Percentiles rank a stretch among this genome's conserved stretches.
Evolutionary conservation across 2,329 filamentous ascomycete genomes (phyloP).

Genomic region (Claviceps paspali): DNA sequence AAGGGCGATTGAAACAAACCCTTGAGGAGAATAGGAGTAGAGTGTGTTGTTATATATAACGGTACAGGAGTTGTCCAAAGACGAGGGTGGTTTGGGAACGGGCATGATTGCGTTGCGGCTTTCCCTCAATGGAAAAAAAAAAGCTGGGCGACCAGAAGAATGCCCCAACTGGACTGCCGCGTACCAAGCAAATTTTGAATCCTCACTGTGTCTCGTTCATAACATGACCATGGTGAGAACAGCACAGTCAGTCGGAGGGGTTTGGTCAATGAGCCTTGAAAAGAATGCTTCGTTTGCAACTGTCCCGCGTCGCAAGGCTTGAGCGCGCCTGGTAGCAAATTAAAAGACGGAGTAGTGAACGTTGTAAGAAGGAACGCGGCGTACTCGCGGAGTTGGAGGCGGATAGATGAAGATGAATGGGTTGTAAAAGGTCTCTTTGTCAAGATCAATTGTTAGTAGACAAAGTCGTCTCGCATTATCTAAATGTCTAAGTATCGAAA

Average conservation of each 20-base stretch:
- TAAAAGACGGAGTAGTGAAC: neutral
- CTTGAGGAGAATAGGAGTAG: slow-evolving; percentile 63
- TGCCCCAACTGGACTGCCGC: neutral
- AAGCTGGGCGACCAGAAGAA: neutral
- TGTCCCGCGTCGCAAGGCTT: neutral
- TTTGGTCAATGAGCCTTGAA: neutral
- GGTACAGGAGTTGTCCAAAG: slow-evolving; percentile 67
- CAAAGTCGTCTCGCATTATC: slow-evolving; percentile 3
- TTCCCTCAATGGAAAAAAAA: slow-evolving; percentile 4
- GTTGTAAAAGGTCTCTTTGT: neutral
- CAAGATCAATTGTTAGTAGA: neutral
- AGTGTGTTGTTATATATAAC: slow-evolving; percentile 67
- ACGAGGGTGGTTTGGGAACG: slow-evolving; percentile 52
- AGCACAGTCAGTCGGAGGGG: neutral
- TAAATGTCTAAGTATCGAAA: neutral
- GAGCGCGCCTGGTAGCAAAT: neutral
- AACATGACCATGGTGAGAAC: slow-evolving; percentile 5
- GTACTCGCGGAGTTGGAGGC: neutral
- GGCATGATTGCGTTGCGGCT: slow-evolving; percentile 39
- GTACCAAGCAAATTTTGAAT: neutral
- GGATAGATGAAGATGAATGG: neutral
- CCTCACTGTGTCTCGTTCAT: neutral
- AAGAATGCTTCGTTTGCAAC: neutral
- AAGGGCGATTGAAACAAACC: slow-evolving; percentile 61
- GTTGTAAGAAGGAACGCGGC: too few relatives aligned